Evolutionary conservation across 2,329 filamentous ascomycete genomes (phyloP).

Genomic region (Tricladium varicosporioides): DNA sequence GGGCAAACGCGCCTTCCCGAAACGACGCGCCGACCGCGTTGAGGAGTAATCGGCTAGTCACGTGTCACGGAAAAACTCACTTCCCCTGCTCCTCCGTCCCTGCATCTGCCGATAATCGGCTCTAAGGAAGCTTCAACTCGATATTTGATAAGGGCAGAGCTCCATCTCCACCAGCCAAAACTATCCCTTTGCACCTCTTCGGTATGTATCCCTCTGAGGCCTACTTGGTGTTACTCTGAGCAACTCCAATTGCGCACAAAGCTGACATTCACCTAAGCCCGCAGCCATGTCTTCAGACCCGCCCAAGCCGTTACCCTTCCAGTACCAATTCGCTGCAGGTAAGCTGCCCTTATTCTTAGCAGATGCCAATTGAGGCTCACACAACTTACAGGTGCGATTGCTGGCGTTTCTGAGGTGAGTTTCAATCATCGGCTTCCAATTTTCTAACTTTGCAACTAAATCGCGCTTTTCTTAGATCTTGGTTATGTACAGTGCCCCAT

Average conservation of each 20-base stretch:
- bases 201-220: neutral
- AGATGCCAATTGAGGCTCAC: constrained; percentile 31
- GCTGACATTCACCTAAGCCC: constrained; percentile 9
- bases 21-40: constrained; percentile 4
- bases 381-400: constrained; percentile 69
- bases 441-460: constrained; percentile 15
- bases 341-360: constrained; percentile 35
- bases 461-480: constrained; percentile 61
- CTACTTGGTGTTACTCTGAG: neutral
- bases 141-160: neutral
- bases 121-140: neutral
- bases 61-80: too few relatives aligned
- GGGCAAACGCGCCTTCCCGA: neutral
- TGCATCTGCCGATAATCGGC: constrained; percentile 2
- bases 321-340: constrained; percentile 95
- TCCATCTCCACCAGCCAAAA: neutral
- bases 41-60: too few relatives aligned
- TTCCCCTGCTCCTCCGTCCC: neutral
- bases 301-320: constrained; percentile 77
- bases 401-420: constrained; percentile 93
- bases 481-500: constrained; percentile 64
- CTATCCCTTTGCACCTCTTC: neutral
- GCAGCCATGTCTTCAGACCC: constrained; percentile 57
- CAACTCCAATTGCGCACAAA: neutral
- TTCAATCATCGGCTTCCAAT: neutral